Evolutionary conservation across 768 basidiomycete genomes (phyloP).

Genomic region (Phaffia australis): DNA sequence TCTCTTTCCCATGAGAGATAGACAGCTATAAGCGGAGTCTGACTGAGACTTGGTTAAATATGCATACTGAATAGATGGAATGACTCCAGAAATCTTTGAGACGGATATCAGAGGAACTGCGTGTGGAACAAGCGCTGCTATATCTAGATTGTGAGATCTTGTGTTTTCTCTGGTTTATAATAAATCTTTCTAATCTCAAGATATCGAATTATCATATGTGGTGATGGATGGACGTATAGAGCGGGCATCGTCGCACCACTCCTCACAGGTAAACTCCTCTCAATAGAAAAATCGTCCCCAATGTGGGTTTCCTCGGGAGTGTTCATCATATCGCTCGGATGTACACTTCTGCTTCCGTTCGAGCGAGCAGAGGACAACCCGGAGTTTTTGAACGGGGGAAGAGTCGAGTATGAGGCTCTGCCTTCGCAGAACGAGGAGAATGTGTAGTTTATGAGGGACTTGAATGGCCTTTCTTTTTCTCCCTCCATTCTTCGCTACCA

Average conservation of each 20-base stretch:
- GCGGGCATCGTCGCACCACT: constrained; percentile 83
- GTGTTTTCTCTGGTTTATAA: not conserved
- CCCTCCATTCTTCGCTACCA: too few relatives aligned
- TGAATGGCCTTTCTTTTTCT: too few relatives aligned
- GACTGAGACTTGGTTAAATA: constrained; percentile 18
- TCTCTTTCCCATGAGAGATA: constrained; percentile 74
- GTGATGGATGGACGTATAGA: constrained; percentile 40
- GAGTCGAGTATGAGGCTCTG: too few relatives aligned
- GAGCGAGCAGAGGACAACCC: constrained; percentile 19
- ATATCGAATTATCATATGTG: too few relatives aligned
- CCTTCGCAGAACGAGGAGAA: too few relatives aligned
- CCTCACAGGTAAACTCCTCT: constrained; percentile 60
- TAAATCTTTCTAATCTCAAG: not conserved
- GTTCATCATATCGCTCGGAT: constrained; percentile 54
- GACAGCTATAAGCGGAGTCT: constrained; percentile 50
- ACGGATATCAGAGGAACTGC: constrained; percentile 80
- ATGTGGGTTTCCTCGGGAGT: constrained; percentile 63
- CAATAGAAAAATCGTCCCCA: constrained; percentile 57
- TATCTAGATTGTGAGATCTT: constrained; percentile 62
- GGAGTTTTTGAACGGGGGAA: not conserved
- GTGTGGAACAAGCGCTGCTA: constrained; percentile 72
- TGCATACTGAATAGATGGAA: constrained; percentile 38
- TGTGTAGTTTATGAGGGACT: too few relatives aligned
- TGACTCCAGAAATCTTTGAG: constrained; percentile 79
- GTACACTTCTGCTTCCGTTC: constrained; percentile 42